phyloP scores from a whole-genome alignment of 2,329 filamentous ascomycete species.

The Knoxdaviesia capensis region DNA sequence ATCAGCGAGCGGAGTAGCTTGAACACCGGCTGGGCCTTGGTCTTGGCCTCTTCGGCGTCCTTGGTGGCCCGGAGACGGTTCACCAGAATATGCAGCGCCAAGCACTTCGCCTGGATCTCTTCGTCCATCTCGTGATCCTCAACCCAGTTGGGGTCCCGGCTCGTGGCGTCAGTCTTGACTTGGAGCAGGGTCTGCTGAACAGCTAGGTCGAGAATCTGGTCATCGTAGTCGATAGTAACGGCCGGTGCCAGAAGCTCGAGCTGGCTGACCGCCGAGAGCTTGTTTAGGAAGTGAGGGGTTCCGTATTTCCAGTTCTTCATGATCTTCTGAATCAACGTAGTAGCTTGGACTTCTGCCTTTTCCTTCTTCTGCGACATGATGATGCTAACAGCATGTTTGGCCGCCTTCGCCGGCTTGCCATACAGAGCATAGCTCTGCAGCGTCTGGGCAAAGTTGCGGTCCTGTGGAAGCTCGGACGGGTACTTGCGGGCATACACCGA shows the following conservation, averaged over 20 bases:
- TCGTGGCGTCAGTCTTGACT: slow-evolving; percentile 40
- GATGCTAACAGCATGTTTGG: slow-evolving; percentile 87
- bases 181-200: slow-evolving; percentile 55
- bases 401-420: slow-evolving; percentile 60
- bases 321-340: slow-evolving; percentile 59
- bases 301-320: slow-evolving; percentile 57
- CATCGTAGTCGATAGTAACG: slow-evolving; percentile 51
- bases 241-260: slow-evolving; percentile 56
- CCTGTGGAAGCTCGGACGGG: slow-evolving; percentile 61
- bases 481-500: slow-evolving; percentile 79
- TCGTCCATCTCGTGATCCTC: slow-evolving; percentile 50
- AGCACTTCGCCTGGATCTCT: slow-evolving; percentile 64
- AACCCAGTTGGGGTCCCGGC: slow-evolving; percentile 43
- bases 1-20: slow-evolving; percentile 63
- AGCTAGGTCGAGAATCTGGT: slow-evolving; percentile 60
- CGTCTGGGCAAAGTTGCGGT: slow-evolving; percentile 62
- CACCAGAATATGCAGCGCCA: slow-evolving; percentile 68
- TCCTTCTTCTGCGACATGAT: slow-evolving; percentile 56
- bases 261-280: slow-evolving; percentile 50
- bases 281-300: slow-evolving; percentile 54
- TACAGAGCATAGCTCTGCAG: slow-evolving; percentile 68
- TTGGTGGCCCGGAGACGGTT: slow-evolving; percentile 54
- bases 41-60: slow-evolving; percentile 30
- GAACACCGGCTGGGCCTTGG: slow-evolving; percentile 48
- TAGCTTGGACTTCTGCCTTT: slow-evolving; percentile 64